Base-by-base conservation (phyloP, 2,329 filamentous ascomycete species). In the Paradendryphiella salina region DNA sequence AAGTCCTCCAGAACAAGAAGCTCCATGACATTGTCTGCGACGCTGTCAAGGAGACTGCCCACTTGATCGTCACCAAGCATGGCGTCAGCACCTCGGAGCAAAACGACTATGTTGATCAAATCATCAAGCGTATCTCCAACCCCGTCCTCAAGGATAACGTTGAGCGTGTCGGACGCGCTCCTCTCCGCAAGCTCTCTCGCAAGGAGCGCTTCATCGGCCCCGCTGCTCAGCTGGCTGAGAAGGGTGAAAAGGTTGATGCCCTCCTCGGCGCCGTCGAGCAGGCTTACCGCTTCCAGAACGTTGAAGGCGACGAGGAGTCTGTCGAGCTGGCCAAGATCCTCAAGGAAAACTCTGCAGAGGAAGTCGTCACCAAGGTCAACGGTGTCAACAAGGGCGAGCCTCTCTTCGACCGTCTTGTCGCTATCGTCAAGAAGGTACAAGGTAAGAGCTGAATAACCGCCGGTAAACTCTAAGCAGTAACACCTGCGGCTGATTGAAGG, bases 161-260 rank as follows among this genome's bases (percentile, higher is more conserved):
- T 29, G 90, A 95, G 79, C 92, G 94, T 74, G 94, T 99, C 59
- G 94, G 93, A 48, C 92, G 94, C 71, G 93, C 92, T 14, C 94
- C 94, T 14, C 80, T 99, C 54, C 88, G 94, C 73, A 99, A 99
- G 82, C 83, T 99, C 28, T 87, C 87, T 60, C 89, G 92, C 75
- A 94, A 95, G 79, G 94, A 99, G 79, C 91, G 94, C 36, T 96
- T 99, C 79, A 86, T 99, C 64, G 91, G 89, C 37, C 94, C 94
- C 4, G 93, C 94, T 37, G 85, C 89, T 8, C 88, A 96, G 76
- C 84, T 99, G 14, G 91, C 91, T 37, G 90, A 96, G 80, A 80
- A 82, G 53, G 90, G 85, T 52, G 80, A 90, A 75, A 82, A 84
- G 63, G 87, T 86, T 72, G 81, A 85, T 50, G 85, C 83, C 45